A percentile compares a stretch with the other conserved stretches of the same genome.
phyloP scores from a whole-genome alignment of 2,329 filamentous ascomycete genomes.

The Tolypocladium ophioglossoides region DNA sequence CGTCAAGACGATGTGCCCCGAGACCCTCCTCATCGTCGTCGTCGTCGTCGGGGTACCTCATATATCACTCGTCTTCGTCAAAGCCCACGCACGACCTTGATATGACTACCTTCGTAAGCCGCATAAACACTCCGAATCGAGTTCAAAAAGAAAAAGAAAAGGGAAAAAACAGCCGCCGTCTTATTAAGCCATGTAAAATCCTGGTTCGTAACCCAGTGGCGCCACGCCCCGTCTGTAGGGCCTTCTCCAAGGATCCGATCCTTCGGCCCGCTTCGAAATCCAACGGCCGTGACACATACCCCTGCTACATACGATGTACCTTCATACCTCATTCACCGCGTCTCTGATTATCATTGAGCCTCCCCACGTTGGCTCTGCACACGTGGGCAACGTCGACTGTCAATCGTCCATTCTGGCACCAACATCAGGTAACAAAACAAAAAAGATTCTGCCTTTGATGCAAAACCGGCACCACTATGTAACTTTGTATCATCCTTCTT shows the following conservation, averaged over 20 bases:
- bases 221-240: not conserved
- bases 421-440: not conserved
- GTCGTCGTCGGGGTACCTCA: not conserved
- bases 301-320: no score
- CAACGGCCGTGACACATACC: not conserved
- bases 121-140: no score
- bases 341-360: no score
- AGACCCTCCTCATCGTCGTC: no score
- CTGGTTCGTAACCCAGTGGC: not conserved
- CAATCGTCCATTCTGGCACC: no score
- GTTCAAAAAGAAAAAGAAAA: no score
- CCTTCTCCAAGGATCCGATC: not conserved
- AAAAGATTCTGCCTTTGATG: not conserved
- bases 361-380: not conserved
- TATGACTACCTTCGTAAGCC: not conserved
- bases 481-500: not conserved
- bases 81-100: not conserved
- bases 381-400: no score
- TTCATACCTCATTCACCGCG: no score
- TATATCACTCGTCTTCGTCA: not conserved
- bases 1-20: not conserved
- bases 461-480: conserved; percentile 4
- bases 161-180: no score
- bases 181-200: no score
- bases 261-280: not conserved